Evolutionary conservation across 2,329 filamentous ascomycete species (phyloP).

Genomic region (Neurospora sp.): DNA sequence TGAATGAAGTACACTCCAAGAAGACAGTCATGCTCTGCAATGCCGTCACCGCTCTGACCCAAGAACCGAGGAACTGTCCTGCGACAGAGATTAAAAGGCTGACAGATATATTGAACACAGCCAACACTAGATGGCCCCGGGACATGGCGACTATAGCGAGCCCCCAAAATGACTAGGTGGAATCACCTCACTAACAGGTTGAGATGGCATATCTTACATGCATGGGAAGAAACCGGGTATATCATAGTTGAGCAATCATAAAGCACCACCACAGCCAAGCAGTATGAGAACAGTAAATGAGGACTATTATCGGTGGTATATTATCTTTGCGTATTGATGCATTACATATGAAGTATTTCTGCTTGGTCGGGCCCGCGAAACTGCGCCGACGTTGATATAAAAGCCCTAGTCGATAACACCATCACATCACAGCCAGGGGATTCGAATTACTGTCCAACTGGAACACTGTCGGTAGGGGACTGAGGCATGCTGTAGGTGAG

Average conservation of each 20-base stretch:
- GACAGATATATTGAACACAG: not conserved
- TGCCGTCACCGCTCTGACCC: not conserved
- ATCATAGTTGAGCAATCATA: not conserved
- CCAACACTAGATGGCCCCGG: not conserved
- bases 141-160: not conserved
- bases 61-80: not conserved
- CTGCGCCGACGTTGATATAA: not conserved
- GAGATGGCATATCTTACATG: not conserved
- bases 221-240: not conserved
- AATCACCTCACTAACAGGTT: not conserved
- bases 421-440: not conserved
- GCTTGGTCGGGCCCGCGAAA: not conserved
- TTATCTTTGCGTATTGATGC: not conserved
- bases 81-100: not conserved
- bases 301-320: not conserved
- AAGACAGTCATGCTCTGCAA: not conserved
- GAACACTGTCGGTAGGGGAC: not conserved
- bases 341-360: not conserved
- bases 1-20: not conserved
- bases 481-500: not conserved
- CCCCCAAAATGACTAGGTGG: not conserved
- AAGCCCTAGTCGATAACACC: not conserved
- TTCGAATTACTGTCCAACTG: not conserved
- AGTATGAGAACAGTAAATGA: not conserved
- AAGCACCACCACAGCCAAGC: not conserved